A percentile compares a stretch with the other conserved stretches of the same genome.
These are phyloP conservation scores for Nannizziopsis barbatae DNA, from an alignment of 2,329 filamentous ascomycete species.

Conservation along the genomic window DNA sequence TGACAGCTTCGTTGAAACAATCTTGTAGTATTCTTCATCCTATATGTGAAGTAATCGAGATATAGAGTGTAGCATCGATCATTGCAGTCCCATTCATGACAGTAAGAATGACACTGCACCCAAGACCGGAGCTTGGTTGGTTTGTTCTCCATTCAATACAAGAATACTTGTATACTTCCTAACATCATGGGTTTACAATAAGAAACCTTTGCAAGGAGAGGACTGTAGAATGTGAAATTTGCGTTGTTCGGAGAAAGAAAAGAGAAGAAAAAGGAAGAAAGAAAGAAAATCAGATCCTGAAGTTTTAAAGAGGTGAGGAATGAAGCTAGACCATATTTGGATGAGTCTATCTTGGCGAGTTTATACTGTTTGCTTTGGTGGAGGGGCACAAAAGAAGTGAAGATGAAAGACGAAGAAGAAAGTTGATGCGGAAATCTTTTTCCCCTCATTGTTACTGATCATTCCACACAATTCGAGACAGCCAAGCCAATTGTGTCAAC, in stretches of 20 bases:
- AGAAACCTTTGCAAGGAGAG: slow-evolving; percentile 43
- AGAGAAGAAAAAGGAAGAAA: slow-evolving; percentile 24
- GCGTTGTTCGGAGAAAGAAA: slow-evolving; percentile 46
- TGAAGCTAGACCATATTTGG: slow-evolving; percentile 4
- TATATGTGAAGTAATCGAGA: too few species aligned
- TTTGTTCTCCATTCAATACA: slow-evolving; percentile 25
- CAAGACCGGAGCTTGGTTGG: slow-evolving; percentile 38
- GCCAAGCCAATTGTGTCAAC: not conserved
- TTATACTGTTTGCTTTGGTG: not conserved
- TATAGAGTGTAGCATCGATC: slow-evolving; percentile 44
- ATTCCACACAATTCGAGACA: not conserved
- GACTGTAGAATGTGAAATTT: slow-evolving; percentile 45
- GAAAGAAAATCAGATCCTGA: slow-evolving; percentile 15
- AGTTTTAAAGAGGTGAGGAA: slow-evolving; percentile 9
- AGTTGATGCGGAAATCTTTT: not conserved
- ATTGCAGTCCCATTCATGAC: slow-evolving; percentile 47
- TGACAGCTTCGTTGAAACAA: too few species aligned
- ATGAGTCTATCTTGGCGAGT: too few species aligned
- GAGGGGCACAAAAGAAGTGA: not conserved
- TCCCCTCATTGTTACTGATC: not conserved
- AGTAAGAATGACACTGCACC: slow-evolving; percentile 44
- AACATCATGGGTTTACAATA: slow-evolving; percentile 41
- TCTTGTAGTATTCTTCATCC: not conserved
- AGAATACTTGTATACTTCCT: slow-evolving; percentile 39
- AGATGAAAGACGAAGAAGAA: not conserved